A percentile compares a stretch with the other conserved stretches of the same genome.
These are phyloP conservation scores for Xylaria sp. DNA, from an alignment of 2,329 filamentous ascomycete species.

Conservation along the genomic window DNA sequence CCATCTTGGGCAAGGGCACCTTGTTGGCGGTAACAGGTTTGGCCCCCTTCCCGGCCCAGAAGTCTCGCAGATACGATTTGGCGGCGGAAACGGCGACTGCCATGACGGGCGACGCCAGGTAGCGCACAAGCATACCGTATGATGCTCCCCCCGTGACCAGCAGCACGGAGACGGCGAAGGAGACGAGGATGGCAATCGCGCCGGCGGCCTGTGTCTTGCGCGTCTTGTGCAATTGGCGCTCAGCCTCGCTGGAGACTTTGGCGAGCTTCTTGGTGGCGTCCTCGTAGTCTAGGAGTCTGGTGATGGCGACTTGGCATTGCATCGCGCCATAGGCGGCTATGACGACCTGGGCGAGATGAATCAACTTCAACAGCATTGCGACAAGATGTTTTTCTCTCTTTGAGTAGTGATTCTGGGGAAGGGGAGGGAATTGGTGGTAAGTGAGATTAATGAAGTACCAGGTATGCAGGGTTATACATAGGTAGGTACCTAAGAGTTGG, in stretches of 20 bases:
- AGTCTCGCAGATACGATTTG: conserved; percentile 38
- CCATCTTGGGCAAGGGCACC: conserved; percentile 46
- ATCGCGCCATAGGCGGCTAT: conserved; percentile 57
- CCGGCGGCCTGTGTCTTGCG: conserved; percentile 56
- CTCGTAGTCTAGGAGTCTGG: conserved; percentile 58
- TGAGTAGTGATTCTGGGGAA: neutral
- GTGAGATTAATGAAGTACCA: neutral
- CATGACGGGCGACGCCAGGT: conserved; percentile 37
- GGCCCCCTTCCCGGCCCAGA: conserved; percentile 40
- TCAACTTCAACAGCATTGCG: conserved; percentile 46
- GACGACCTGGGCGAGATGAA: conserved; percentile 54
- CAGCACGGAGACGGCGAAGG: conserved; percentile 38
- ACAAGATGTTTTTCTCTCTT: neutral
- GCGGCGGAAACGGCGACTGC: conserved; percentile 37
- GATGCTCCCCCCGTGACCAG: conserved; percentile 33
- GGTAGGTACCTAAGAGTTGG: too few species aligned
- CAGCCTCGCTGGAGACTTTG: conserved; percentile 56
- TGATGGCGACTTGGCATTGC: conserved; percentile 56
- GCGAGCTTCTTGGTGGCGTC: conserved; percentile 57
- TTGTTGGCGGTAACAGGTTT: conserved; percentile 37
- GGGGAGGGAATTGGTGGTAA: neutral
- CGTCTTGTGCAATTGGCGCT: conserved; percentile 56
- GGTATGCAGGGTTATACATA: too few species aligned
- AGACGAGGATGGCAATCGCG: conserved; percentile 51
- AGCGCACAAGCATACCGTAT: conserved; percentile 36